Evolutionary conservation across 2,329 filamentous ascomycete species (phyloP).

Genomic region (Ascochyta rabiei): DNA sequence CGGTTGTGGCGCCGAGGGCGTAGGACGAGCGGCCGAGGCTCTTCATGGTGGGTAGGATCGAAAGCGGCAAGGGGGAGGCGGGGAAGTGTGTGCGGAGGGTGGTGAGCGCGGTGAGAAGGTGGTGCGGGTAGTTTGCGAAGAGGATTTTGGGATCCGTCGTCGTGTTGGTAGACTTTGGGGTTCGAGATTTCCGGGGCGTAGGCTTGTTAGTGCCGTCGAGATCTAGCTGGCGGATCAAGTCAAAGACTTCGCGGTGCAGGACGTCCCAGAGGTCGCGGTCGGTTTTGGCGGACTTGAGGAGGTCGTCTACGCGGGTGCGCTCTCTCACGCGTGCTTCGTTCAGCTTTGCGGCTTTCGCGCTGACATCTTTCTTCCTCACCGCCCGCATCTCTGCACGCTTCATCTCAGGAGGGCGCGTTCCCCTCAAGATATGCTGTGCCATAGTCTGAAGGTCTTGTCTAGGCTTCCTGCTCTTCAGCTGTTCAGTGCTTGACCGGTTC

Average conservation of each 20-base stretch:
- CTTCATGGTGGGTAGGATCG: constrained; percentile 70
- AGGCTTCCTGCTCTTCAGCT: constrained; percentile 6
- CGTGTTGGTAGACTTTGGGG: neutral
- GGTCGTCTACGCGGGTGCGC: constrained; percentile 57
- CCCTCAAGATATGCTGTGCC: constrained; percentile 22
- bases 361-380: neutral
- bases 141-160: constrained; percentile 59
- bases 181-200: neutral
- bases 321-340: constrained; percentile 46
- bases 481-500: constrained; percentile 10
- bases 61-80: constrained; percentile 64
- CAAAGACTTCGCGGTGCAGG: constrained; percentile 71
- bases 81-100: constrained; percentile 65
- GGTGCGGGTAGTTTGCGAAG: constrained; percentile 68
- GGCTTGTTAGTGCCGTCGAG: constrained; percentile 46
- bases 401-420: constrained; percentile 6
- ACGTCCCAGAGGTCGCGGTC: constrained; percentile 72
- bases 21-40: constrained; percentile 71
- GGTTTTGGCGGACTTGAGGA: constrained; percentile 62
- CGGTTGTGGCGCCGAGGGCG: constrained; percentile 72
- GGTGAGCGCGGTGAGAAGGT: constrained; percentile 63
- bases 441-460: constrained; percentile 21
- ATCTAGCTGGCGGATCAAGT: constrained; percentile 62
- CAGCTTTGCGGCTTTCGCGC: constrained; percentile 17
- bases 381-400: neutral